phyloP scores from a whole-genome alignment of 2,329 filamentous ascomycete species.

The Boeremia lycopersici region DNA sequence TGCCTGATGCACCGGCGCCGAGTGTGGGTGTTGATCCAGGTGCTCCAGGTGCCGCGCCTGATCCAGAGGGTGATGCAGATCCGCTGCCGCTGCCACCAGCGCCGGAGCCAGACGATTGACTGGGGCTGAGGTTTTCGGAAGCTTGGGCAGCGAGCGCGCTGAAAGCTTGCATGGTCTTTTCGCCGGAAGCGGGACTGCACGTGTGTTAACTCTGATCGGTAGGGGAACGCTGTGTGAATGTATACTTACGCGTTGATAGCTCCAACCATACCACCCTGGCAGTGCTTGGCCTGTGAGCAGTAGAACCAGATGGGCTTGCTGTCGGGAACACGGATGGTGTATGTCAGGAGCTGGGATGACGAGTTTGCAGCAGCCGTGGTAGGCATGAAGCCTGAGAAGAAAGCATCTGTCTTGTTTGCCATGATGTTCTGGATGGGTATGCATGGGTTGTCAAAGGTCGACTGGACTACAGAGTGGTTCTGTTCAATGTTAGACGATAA shows the following conservation, averaged over 20 bases:
- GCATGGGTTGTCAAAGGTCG: constrained; percentile 74
- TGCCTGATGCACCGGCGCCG: constrained; percentile 17
- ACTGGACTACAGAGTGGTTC: constrained; percentile 83
- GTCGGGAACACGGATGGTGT: constrained; percentile 72
- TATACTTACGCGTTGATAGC: constrained; percentile 73
- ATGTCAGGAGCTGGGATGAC: constrained; percentile 62
- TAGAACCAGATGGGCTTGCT: constrained; percentile 78
- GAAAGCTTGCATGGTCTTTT: constrained; percentile 45
- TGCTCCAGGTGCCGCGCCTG: constrained; percentile 13
- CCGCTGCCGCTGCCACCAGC: constrained; percentile 1
- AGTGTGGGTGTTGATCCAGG: constrained; percentile 13
- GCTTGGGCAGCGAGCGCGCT: constrained; percentile 47
- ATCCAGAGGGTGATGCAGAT: not conserved
- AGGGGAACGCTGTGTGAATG: constrained; percentile 7
- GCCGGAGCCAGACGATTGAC: constrained; percentile 34
- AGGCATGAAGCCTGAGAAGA: constrained; percentile 71
- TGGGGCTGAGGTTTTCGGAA: constrained; percentile 51
- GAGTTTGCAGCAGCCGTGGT: constrained; percentile 49
- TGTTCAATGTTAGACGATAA: constrained; percentile 21
- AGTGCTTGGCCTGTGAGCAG: constrained; percentile 77
- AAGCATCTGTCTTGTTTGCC: constrained; percentile 57
- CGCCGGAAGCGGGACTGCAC: constrained; percentile 38
- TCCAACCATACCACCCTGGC: constrained; percentile 75
- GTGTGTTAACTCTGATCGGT: constrained; percentile 22
- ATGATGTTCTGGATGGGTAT: constrained; percentile 59